Conservation (phyloP, 2,329 filamentous ascomycete genomes). For the Aspergillus brasiliensis region DNA sequence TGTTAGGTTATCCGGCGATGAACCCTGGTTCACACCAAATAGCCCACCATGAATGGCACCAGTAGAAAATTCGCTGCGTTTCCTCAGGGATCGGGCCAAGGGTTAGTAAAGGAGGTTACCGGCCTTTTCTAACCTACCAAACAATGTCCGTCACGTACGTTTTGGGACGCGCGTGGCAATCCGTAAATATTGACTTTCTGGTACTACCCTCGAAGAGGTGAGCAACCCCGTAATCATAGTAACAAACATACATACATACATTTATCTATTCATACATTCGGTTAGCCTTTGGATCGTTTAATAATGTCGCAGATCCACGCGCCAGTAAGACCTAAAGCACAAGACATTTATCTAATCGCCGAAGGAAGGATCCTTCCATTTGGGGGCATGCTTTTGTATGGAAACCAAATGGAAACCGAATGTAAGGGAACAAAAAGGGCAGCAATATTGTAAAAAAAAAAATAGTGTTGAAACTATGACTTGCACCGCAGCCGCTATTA, state of each 20-base stretch:
- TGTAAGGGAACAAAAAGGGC: neutral
- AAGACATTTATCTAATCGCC: neutral
- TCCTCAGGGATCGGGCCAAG: neutral
- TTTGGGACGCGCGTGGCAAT: slow-evolving; percentile 20
- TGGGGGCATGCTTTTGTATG: neutral
- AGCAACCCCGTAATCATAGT: slow-evolving; percentile 7
- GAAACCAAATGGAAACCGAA: neutral
- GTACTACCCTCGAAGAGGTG: slow-evolving; percentile 10
- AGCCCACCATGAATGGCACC: slow-evolving; percentile 6
- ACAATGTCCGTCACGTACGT: slow-evolving; percentile 15
- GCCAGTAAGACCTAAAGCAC: neutral
- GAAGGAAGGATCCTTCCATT: neutral
- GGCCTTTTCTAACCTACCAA: neutral
- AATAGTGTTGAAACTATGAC: slow-evolving; percentile 10
- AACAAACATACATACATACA: neutral
- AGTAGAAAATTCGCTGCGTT: slow-evolving; percentile 5
- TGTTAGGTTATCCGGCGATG: slow-evolving; percentile 11
- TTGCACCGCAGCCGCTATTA: slow-evolving; percentile 21
- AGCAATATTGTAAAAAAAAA: neutral
- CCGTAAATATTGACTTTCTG: slow-evolving; percentile 14
- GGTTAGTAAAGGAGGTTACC: neutral
- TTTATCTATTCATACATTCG: too few species aligned
- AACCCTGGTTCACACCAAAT: slow-evolving; percentile 15
- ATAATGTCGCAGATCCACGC: neutral
- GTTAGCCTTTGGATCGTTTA: slow-evolving; percentile 1